Evolutionary conservation across 352 stramenopile genomes (phyloP), one percentile per base, ranked within the genome.

Genomic region (Phytophthora fragariae): DNA sequence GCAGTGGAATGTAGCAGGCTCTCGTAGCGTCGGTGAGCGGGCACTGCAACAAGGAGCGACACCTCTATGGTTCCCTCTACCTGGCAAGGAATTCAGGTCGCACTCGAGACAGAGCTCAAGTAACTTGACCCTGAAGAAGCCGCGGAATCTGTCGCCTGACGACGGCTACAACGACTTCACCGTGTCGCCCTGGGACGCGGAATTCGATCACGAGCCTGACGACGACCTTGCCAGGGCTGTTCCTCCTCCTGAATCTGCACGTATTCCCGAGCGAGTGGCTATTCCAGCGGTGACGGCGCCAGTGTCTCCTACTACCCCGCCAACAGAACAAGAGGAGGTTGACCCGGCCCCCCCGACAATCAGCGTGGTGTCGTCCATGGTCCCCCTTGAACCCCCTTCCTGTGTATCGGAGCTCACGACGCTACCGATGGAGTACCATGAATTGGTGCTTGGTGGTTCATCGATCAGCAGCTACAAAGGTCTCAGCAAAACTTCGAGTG

Each of bases 141-240:
- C 44, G n/a, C 37, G 56, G n/a, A 58, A 77, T 12, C 21, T 62
- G 17, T 6, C 68, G 10, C 19, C 54, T 8, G 61, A 68, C n/a
- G 70, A 81, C 12, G 47, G 65, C 37, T 68, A 64, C 47, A 62
- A 41, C 44, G 71, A 81, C 15, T 37, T 19, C 27, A 70, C 58
- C 1, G 62, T 79, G 5, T 79, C 75, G 10, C 75, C 75, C 1
- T 82, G 75, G 75, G 72, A 82, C 15, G 55, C 68, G 1, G 54
- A 70, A 5, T 75, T 72, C 24, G 66, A 77, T 19, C n/a, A 70
- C 19, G 72, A 77, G 2, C 63, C 50, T 19, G 70, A 74, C 5
- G 56, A 69, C 17, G 73, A 73, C 8, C 60, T 77, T 7, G 64
- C 50, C 6, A 77, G 37, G 57, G 64, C 65, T 8, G 12, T 78